Evolutionary conservation across 352 stramenopile species (phyloP), one percentile per base, ranked within the genome.

Genomic region (Peronosclerospora sorghi): DNA sequence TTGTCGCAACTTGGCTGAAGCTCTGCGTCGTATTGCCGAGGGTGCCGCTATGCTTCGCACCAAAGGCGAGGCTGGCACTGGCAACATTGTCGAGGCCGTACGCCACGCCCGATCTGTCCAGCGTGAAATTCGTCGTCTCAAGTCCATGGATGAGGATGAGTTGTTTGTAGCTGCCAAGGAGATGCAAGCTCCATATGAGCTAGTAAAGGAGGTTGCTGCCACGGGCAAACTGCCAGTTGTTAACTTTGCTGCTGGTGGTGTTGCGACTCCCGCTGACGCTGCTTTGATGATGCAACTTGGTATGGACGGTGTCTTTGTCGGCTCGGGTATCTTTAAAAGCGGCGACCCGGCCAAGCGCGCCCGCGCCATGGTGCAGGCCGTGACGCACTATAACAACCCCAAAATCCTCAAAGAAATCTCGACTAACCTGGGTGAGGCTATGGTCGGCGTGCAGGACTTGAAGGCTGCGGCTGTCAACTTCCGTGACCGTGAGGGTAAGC

Each of bases 281-380:
- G 95, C 95, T 23, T 69, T 98, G 10, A 98, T 98, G 95, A 98
- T 98, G 95, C 95, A 98, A 74, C 78, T 98, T 8, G 95, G 95
- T 48, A 95, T 98, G 76, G 95, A 98, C 69, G 95, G 95, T 47
- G 95, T 98, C 19, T 98, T 98, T 53, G 95, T 98, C 12, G 95
- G 95, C 35, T 96, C 78, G 44, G 95, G 95, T 36, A 98, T 98
- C 54, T 98, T 98, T 77, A 98, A 98, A 76, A 96, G 75, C 42
- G 81, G 79, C 14, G 86, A 98, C 66, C 92, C 95, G 10, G 90
- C 76, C 39, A 95, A 96, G 56, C 79, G 95, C 44, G 95, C 92
- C n/a, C 65, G 66, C 39, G 94, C 95, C 20, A 98, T 98, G 77
- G 95, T 98, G 15, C 84, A 96, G 64, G 95, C 95, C 9, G 88